A percentile compares a stretch with the other conserved stretches of the same genome.
phyloP scores from a whole-genome alignment of 352 stramenopile genomes.

The Pythium sp. region DNA sequence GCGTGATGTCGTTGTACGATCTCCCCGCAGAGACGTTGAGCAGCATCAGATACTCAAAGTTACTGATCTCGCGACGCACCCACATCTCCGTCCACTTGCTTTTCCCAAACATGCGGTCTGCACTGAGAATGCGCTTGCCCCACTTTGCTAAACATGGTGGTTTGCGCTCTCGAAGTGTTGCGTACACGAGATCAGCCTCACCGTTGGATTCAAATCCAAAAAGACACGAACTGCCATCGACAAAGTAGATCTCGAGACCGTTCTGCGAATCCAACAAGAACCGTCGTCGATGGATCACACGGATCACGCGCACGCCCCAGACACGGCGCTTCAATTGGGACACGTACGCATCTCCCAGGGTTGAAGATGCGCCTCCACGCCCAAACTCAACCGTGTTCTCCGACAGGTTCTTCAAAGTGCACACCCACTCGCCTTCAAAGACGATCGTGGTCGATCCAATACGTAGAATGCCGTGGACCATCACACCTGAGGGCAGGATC shows the following conservation, averaged over 20 bases:
- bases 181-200: constrained; percentile 78
- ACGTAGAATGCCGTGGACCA: constrained; percentile 72
- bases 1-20: constrained; percentile 97
- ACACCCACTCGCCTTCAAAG: constrained; percentile 78
- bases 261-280: constrained; percentile 73
- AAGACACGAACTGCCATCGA: constrained; percentile 79
- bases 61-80: constrained; percentile 83
- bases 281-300: constrained; percentile 69
- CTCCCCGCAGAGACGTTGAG: constrained; percentile 95
- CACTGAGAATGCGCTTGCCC: constrained; percentile 67
- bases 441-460: constrained; percentile 72
- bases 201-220: constrained; percentile 63
- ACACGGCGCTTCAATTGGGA: constrained; percentile 71
- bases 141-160: constrained; percentile 76
- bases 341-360: constrained; percentile 54
- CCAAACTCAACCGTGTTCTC: constrained; percentile 22
- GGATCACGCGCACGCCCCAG: constrained; percentile 79
- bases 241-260: constrained; percentile 83
- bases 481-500: constrained; percentile 62
- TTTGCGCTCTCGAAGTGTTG: constrained; percentile 74
- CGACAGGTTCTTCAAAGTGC: constrained; percentile 57
- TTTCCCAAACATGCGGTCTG: constrained; percentile 71
- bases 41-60: constrained; percentile 97
- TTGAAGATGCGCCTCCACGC: constrained; percentile 19
- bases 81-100: constrained; percentile 88